These are phyloP conservation scores for Handroanthus guayacan DNA, from an alignment of 257 asterid species.

Conservation along the genomic window DNA sequence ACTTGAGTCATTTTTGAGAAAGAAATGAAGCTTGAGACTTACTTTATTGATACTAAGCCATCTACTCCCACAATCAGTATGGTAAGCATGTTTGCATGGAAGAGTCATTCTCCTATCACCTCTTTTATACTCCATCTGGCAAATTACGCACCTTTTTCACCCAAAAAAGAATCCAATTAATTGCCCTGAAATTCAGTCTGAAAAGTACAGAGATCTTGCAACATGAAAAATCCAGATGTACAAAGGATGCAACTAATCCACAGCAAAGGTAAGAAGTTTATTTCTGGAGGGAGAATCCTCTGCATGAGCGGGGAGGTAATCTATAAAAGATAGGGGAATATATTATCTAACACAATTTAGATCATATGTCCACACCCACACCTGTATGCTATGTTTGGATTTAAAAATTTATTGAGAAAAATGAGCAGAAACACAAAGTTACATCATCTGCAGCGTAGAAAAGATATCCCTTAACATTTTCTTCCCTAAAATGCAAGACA, in stretches of 20 bases:
- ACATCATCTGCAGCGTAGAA: no score
- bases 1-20: not conserved
- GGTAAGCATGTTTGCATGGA: constrained; percentile 95
- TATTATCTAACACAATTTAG: not conserved
- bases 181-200: constrained; percentile 1
- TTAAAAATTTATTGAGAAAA: no score
- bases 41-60: constrained; percentile 95
- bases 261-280: constrained; percentile 2
- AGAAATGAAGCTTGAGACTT: constrained; percentile 36
- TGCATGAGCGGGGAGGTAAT: not conserved
- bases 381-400: not conserved
- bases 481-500: no score
- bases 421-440: no score
- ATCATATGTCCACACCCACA: not conserved
- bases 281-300: not conserved
- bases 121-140: constrained; percentile 98
- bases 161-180: constrained; percentile 26
- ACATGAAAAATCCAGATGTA: not conserved
- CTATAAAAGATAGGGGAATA: constrained; percentile 3
- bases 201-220: not conserved
- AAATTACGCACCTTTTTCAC: constrained; percentile 80
- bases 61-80: constrained; percentile 78
- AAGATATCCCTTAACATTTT: no score
- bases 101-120: constrained; percentile 76
- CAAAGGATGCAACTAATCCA: not conserved